Percentiles rank a stretch among this genome's conserved stretches.
Evolutionary conservation across 2,329 filamentous ascomycete genomes (phyloP).

Genomic region (Beauveria caledonica): DNA sequence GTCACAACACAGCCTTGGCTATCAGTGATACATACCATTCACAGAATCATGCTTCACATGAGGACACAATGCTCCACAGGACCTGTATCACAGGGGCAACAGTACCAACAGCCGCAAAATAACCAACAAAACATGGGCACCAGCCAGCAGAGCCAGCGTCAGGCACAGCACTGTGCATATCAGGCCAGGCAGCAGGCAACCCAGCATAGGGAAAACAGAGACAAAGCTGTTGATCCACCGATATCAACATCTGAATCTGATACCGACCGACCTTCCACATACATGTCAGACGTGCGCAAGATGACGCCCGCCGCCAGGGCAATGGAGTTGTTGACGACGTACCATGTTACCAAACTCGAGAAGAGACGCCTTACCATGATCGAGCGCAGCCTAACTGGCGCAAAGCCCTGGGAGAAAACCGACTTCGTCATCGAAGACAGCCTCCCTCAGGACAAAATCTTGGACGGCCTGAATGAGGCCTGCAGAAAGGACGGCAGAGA

Average conservation of each 20-base stretch:
- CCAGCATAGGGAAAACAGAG: neutral
- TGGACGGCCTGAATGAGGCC: neutral
- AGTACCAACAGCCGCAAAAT: neutral
- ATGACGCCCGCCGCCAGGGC: neutral
- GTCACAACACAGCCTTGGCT: neutral
- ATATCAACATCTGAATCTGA: neutral
- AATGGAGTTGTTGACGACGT: neutral
- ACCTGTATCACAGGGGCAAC: neutral
- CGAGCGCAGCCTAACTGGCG: neutral
- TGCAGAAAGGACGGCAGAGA: neutral
- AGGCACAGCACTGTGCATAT: neutral
- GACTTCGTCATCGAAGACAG: neutral
- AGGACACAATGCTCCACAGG: neutral
- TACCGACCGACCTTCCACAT: neutral
- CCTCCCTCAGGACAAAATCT: neutral
- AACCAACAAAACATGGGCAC: neutral
- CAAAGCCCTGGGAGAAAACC: neutral
- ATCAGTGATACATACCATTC: too few relatives aligned
- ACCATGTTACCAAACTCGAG: neutral
- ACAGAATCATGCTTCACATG: neutral
- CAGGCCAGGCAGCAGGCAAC: neutral
- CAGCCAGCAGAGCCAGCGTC: neutral
- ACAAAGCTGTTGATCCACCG: neutral
- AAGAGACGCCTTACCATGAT: neutral
- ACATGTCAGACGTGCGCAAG: neutral